phyloP scores from a whole-genome alignment of 2,329 filamentous ascomycete species.

The Shiraia bambusicola region DNA sequence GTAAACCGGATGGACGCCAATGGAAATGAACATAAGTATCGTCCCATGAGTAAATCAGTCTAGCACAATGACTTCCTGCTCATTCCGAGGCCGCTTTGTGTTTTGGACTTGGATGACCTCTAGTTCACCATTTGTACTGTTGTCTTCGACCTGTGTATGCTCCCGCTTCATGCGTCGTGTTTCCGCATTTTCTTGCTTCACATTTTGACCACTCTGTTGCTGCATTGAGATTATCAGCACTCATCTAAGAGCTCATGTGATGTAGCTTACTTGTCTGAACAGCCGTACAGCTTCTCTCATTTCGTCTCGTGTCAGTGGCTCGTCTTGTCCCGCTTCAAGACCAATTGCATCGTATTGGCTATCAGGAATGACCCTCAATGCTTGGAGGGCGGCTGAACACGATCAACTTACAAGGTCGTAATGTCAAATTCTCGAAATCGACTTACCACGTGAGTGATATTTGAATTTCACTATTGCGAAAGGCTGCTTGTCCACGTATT shows the following conservation, averaged over 20 bases:
- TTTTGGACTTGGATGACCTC: background rate
- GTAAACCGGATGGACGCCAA: background rate
- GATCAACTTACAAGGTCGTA: background rate
- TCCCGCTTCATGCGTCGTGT: slow-evolving; percentile 4
- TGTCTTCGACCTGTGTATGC: background rate
- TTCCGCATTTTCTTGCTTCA: slow-evolving; percentile 1
- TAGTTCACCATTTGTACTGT: slow-evolving; percentile 4
- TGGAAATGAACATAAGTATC: background rate
- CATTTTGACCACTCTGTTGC: background rate
- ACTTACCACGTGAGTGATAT: slow-evolving; percentile 11
- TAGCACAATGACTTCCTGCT: slow-evolving; percentile 7
- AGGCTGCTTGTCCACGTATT: background rate
- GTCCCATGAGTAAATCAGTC: too few species aligned
- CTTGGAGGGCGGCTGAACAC: slow-evolving; percentile 3
- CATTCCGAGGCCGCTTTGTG: slow-evolving; percentile 7
- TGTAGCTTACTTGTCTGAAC: slow-evolving; percentile 5
- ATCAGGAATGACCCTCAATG: slow-evolving; percentile 1
- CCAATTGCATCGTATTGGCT: background rate
- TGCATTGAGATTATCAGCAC: slow-evolving; percentile 2
- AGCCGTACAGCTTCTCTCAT: slow-evolving; percentile 4
- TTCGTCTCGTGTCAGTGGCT: slow-evolving; percentile 3
- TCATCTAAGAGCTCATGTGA: background rate
- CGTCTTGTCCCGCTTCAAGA: background rate
- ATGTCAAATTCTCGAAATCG: background rate
- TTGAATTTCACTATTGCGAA: slow-evolving; percentile 11